Conservation (phyloP, 495 filamentous ascomycete species). For the Astrothelium macrocarpum region DNA sequence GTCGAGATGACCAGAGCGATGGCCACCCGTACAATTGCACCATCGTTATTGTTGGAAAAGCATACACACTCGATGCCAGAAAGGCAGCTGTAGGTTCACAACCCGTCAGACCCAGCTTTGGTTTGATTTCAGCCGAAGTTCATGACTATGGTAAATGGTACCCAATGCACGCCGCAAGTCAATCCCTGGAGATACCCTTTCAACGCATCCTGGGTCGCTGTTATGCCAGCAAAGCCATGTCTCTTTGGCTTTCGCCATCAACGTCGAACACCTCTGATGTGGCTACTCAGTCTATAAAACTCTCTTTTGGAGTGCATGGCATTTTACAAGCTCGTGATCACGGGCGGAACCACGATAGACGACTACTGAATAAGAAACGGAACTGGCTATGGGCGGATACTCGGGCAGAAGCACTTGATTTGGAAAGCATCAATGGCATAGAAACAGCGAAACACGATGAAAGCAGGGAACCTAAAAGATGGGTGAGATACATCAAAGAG, state of each 20-base stretch:
- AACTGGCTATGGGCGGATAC: constrained; percentile 50
- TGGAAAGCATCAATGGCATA: constrained; percentile 44
- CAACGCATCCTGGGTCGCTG: constrained; percentile 45
- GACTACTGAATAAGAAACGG: constrained; percentile 34
- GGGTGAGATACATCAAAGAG: constrained; percentile 12
- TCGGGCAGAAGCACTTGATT: constrained; percentile 44
- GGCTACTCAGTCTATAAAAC: constrained; percentile 15
- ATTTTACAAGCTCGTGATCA: constrained; percentile 36
- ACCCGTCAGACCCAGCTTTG: constrained; percentile 21
- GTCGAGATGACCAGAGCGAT: constrained; percentile 38
- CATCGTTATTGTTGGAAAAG: constrained; percentile 39
- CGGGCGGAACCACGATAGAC: constrained; percentile 36
- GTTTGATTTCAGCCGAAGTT: constrained; percentile 31
- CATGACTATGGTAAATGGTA: constrained; percentile 42
- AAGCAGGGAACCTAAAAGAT: constrained; percentile 13
- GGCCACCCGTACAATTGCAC: constrained; percentile 36
- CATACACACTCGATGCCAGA: constrained; percentile 36
- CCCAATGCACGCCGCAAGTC: constrained; percentile 31
- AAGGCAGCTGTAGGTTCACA: constrained; percentile 20
- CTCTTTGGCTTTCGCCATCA: constrained; percentile 32
- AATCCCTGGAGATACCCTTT: constrained; percentile 38
- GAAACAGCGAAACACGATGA: constrained; percentile 11
- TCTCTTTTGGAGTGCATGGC: constrained; percentile 26
- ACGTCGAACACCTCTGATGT: neutral
- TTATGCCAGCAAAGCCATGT: constrained; percentile 42